Evolutionary conservation across 768 basidiomycete genomes (phyloP).

Genomic region (Pleurotus tuoliensis): DNA sequence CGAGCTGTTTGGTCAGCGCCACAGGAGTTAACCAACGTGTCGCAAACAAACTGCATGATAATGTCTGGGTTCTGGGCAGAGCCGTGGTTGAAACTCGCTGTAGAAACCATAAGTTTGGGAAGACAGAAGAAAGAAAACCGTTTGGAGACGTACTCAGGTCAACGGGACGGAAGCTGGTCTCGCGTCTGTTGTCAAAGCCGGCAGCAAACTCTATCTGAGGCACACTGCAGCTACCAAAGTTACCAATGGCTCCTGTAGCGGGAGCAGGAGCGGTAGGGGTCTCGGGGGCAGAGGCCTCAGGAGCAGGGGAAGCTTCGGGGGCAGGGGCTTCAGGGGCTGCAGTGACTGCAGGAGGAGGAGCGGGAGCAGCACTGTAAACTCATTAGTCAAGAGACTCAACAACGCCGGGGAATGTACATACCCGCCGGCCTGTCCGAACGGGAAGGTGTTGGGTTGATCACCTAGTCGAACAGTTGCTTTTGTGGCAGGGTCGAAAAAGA

Average conservation of each 20-base stretch:
- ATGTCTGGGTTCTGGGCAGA: slow-evolving; percentile 37
- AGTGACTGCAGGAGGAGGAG: slow-evolving; percentile 28
- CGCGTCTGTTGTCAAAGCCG: slow-evolving; percentile 54
- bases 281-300: slow-evolving; percentile 16
- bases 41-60: slow-evolving; percentile 43
- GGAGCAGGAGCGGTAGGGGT: slow-evolving; percentile 12
- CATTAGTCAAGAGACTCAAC: too few relatives aligned
- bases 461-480: slow-evolving; percentile 40
- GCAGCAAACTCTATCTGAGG: slow-evolving; percentile 56
- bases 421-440: slow-evolving; percentile 33
- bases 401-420: background rate
- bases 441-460: slow-evolving; percentile 41
- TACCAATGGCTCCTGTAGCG: slow-evolving; percentile 22
- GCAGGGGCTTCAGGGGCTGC: slow-evolving; percentile 18
- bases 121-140: background rate
- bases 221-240: slow-evolving; percentile 54
- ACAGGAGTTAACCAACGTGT: slow-evolving; percentile 48
- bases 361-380: slow-evolving; percentile 3
- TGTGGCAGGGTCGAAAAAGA: slow-evolving; percentile 47
- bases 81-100: slow-evolving; percentile 48
- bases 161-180: slow-evolving; percentile 55
- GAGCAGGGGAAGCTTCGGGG: slow-evolving; percentile 25
- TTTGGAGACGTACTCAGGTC: slow-evolving; percentile 30
- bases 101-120: background rate
- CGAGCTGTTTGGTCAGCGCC: slow-evolving; percentile 50